Evolutionary conservation across 2,329 filamentous ascomycete species (phyloP).

Genomic region (Fusarium caatingaense): DNA sequence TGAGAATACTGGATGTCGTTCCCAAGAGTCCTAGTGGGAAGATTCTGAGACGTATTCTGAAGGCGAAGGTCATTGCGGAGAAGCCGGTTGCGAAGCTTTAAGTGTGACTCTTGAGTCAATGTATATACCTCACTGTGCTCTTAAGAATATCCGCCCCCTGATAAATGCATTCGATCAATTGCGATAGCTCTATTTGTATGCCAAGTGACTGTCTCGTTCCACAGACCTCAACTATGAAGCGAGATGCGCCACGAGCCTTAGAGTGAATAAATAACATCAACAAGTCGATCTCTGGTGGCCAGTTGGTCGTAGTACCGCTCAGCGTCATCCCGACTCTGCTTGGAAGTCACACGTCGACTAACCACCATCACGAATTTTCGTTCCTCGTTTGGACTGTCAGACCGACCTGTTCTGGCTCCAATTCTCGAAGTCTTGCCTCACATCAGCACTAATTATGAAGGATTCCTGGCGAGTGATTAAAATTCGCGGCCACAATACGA

Average conservation of each 20-base stretch:
- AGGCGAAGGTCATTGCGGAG: conserved; percentile 51
- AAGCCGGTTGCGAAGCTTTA: conserved; percentile 21
- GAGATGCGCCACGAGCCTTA: not conserved
- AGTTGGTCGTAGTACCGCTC: not conserved
- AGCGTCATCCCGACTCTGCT: not conserved
- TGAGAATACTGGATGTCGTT: conserved; percentile 73
- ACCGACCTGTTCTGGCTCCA: not conserved
- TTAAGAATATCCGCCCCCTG: too few relatives aligned
- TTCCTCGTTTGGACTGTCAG: not conserved
- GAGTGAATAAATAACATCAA: not conserved
- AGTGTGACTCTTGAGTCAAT: not conserved
- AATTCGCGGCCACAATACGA: not conserved
- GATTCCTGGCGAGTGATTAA: too few relatives aligned
- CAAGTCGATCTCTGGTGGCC: not conserved
- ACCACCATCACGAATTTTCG: not conserved
- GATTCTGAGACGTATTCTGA: conserved; percentile 56
- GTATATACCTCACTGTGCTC: not conserved
- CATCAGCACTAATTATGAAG: conserved; percentile 8
- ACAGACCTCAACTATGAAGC: not conserved
- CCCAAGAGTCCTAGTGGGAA: conserved; percentile 81
- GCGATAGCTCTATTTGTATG: not conserved
- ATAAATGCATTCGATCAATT: too few relatives aligned
- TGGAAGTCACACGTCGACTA: not conserved
- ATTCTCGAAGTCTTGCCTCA: not conserved
- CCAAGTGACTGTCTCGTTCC: not conserved